Conservation (phyloP, 441 rosid species). For the Pelargonium fulgidum region DNA sequence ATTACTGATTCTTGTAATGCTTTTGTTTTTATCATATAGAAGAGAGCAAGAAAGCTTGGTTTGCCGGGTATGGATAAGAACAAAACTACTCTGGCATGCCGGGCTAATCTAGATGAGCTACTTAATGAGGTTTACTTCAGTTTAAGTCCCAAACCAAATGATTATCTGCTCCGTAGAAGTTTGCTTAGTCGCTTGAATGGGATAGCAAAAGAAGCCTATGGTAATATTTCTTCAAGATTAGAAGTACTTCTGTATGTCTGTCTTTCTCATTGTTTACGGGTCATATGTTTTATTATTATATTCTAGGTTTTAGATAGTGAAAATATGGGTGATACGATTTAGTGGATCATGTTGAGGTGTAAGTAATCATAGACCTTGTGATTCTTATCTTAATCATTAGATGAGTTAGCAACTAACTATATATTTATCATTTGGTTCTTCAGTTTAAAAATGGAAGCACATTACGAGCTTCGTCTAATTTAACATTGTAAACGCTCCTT, state of each 20-base stretch:
- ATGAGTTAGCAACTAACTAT: not conserved
- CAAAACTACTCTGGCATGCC: conserved; percentile 13
- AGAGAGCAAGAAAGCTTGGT: conserved; percentile 26
- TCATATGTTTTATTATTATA: not conserved
- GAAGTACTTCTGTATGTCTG: not conserved
- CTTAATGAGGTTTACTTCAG: conserved; percentile 24
- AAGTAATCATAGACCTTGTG: too few species aligned
- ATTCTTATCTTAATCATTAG: not conserved
- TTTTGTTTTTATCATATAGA: not conserved
- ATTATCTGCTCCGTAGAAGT: conserved; percentile 26
- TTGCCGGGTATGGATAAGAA: conserved; percentile 19
- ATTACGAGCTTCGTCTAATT: too few species aligned
- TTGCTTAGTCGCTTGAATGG: conserved; percentile 32
- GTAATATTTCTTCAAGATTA: conserved; percentile 19
- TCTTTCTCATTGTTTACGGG: not conserved
- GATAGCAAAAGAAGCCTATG: conserved; percentile 33
- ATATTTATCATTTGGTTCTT: too few species aligned
- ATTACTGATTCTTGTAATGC: not conserved
- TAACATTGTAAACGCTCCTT: too few species aligned
- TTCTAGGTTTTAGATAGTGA: not conserved
- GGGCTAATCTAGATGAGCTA: conserved; percentile 23
- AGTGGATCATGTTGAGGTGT: not conserved
- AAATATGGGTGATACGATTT: not conserved
- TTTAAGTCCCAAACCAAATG: conserved; percentile 23
- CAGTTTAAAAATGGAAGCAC: too few species aligned